These are phyloP conservation scores for Rhynchospora breviuscula DNA, from an alignment of 176 grass and related monocot genomes.

Conservation along the genomic window DNA sequence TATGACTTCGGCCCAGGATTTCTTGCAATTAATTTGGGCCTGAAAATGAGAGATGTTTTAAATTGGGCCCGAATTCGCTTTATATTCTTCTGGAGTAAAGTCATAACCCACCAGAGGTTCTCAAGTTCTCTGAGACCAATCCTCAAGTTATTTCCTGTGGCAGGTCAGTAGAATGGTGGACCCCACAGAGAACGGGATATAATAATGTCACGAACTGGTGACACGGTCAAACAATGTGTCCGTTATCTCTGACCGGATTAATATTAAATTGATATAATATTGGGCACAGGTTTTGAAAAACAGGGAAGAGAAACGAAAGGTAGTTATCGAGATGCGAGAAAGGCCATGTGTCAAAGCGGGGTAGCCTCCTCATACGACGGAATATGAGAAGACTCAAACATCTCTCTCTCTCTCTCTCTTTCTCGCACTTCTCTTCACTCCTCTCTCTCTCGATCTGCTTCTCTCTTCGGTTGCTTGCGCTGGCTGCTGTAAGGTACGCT, in stretches of 20 bases:
- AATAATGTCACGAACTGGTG: neutral
- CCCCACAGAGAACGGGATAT: neutral
- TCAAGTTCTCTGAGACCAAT: neutral
- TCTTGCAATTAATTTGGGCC: too few relatives aligned
- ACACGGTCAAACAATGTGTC: slow-evolving; percentile 9
- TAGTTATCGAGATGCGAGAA: slow-evolving; percentile 29
- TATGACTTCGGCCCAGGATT: neutral
- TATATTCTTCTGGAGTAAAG: neutral
- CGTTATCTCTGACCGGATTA: slow-evolving; percentile 16
- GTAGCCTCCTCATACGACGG: neutral
- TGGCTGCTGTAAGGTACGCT: neutral
- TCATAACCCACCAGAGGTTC: neutral
- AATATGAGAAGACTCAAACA: neutral
- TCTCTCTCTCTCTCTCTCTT: neutral
- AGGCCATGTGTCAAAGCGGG: slow-evolving; percentile 25
- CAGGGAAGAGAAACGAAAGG: slow-evolving; percentile 6
- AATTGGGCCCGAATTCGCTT: slow-evolving; percentile 8
- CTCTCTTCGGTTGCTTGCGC: slow-evolving; percentile 10
- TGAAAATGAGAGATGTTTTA: neutral
- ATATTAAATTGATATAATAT: neutral
- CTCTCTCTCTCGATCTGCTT: neutral
- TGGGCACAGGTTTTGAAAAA: neutral
- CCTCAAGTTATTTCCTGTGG: neutral
- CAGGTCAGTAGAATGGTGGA: neutral
- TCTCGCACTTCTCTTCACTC: neutral